These are phyloP conservation scores for Mortierella antarctica DNA, from an alignment of 192 early-diverging fungal genomes.

Conservation along the genomic window DNA sequence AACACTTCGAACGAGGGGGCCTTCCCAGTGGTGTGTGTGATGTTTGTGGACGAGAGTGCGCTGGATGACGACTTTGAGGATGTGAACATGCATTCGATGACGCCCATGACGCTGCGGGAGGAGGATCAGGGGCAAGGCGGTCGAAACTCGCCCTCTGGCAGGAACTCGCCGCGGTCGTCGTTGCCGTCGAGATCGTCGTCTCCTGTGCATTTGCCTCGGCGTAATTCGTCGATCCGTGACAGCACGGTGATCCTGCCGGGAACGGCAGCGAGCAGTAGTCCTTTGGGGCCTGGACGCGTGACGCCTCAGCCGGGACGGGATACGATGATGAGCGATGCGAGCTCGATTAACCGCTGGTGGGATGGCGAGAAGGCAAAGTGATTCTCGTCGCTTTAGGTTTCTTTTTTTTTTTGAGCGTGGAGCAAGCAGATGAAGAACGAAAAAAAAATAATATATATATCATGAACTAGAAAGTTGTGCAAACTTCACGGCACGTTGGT, in stretches of 20 bases:
- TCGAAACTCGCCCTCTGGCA: conserved; percentile 29
- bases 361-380: conserved; percentile 9
- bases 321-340: conserved; percentile 45
- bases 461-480: too few relatives aligned
- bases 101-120: conserved; percentile 46
- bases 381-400: too few relatives aligned
- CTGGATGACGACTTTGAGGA: conserved; percentile 53
- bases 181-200: conserved; percentile 47
- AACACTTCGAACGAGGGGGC: conserved; percentile 77
- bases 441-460: too few relatives aligned
- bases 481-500: too few relatives aligned
- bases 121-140: conserved; percentile 41
- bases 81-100: conserved; percentile 48
- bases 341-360: conserved; percentile 44
- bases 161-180: conserved; percentile 46
- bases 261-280: conserved; percentile 20
- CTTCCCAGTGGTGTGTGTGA: conserved; percentile 87
- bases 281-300: conserved; percentile 18
- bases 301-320: conserved; percentile 18
- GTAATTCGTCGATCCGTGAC: conserved; percentile 51
- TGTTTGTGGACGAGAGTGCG: conserved; percentile 53
- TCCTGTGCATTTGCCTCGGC: conserved; percentile 39
- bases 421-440: too few relatives aligned
- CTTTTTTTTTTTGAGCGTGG: too few relatives aligned
- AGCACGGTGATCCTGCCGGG: conserved; percentile 36